Conservation (phyloP, 306 rosid species). For the Bauhinia variegata region DNA sequence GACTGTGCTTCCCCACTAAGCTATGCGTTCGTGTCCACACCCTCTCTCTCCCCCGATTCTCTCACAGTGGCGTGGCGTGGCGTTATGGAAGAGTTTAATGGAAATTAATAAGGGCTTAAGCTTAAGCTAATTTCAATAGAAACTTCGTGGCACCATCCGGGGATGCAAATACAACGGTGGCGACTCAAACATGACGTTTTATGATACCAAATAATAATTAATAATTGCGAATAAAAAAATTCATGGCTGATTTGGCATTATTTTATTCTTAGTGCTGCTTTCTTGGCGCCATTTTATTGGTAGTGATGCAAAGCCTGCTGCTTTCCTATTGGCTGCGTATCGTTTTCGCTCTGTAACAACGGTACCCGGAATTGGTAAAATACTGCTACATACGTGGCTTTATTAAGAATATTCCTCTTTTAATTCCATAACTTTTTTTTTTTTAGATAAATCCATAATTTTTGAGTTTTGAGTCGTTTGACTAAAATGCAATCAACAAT, state of each 20-base stretch:
- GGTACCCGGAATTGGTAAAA: not conserved
- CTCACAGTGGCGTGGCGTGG: conserved; percentile 7
- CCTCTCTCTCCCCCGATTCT: not conserved
- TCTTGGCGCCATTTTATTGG: too few relatives aligned
- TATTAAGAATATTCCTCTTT: too few relatives aligned
- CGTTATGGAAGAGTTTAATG: not conserved
- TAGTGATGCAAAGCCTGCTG: too few relatives aligned
- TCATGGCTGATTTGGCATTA: not conserved
- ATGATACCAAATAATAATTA: not conserved
- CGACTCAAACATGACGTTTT: not conserved
- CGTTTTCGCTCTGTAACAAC: not conserved
- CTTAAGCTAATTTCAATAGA: not conserved
- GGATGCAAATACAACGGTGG: not conserved
- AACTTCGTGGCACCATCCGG: conserved; percentile 41
- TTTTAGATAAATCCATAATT: too few relatives aligned
- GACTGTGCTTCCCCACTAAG: conserved; percentile 33
- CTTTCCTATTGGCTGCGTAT: not conserved
- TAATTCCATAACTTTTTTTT: too few relatives aligned
- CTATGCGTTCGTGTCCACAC: conserved; percentile 7
- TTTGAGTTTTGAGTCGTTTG: too few relatives aligned
- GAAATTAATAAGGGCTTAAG: not conserved
- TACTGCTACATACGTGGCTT: too few relatives aligned
- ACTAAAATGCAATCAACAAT: too few relatives aligned
- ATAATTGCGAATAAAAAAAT: not conserved
- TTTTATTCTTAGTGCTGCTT: too few relatives aligned